These are phyloP conservation scores for Phytopythium montanum DNA, from an alignment of 352 stramenopile genomes.

Conservation along the genomic window DNA sequence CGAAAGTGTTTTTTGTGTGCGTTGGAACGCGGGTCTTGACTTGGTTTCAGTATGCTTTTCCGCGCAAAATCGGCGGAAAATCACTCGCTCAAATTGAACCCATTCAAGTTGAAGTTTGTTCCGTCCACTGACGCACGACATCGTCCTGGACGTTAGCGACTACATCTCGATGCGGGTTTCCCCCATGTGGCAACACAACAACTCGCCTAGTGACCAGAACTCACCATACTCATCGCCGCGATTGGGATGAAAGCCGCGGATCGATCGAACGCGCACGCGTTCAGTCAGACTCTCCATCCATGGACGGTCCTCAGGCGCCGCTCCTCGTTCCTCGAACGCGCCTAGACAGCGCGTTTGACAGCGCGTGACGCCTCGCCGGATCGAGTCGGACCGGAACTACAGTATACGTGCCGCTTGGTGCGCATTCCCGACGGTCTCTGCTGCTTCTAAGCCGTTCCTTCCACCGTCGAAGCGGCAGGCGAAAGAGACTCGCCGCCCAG, in stretches of 20 bases:
- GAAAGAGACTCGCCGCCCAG: too few relatives aligned
- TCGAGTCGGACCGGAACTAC: too few relatives aligned
- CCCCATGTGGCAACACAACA: too few relatives aligned
- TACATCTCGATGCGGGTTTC: neutral
- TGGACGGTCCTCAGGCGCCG: neutral
- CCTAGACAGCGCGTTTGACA: neutral
- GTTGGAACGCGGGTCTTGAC: neutral
- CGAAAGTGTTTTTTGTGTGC: slow-evolving; percentile 8
- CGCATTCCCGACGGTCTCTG: neutral
- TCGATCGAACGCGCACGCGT: too few relatives aligned
- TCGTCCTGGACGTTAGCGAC: neutral
- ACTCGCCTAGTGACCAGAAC: too few relatives aligned
- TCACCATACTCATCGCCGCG: too few relatives aligned
- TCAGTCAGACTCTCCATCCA: too few relatives aligned
- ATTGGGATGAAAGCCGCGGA: too few relatives aligned
- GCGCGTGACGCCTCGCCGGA: neutral
- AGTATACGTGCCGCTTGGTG: neutral
- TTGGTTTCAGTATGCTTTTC: neutral
- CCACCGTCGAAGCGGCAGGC: neutral
- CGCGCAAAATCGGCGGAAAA: neutral
- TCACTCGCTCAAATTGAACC: neutral
- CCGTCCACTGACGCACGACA: neutral
- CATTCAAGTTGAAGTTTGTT: neutral
- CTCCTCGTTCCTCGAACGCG: neutral
- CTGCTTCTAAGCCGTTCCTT: neutral